phyloP scores from a whole-genome alignment of 2,329 filamentous ascomycete genomes.

The Raffaelea albimanens region DNA sequence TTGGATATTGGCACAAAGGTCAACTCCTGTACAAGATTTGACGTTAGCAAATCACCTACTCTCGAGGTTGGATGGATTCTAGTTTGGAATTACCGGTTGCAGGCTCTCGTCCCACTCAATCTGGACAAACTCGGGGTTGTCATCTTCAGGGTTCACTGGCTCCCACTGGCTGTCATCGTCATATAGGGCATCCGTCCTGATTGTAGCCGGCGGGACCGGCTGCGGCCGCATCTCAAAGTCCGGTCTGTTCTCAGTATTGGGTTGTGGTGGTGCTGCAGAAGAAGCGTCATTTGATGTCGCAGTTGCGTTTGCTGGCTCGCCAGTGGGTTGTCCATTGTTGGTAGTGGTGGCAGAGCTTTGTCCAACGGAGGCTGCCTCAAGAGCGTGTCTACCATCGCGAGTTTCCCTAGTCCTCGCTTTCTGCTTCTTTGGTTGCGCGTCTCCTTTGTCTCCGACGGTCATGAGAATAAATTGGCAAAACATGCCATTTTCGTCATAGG shows the following conservation, averaged over 20 bases:
- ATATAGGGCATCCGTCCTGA: slow-evolving; percentile 57
- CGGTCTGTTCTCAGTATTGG: slow-evolving; percentile 20
- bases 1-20: slow-evolving; percentile 30
- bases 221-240: slow-evolving; percentile 23
- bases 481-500: slow-evolving; percentile 59
- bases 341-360: slow-evolving; percentile 11
- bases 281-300: too few relatives aligned
- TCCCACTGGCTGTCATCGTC: slow-evolving; percentile 66
- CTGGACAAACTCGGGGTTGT: slow-evolving; percentile 56
- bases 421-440: slow-evolving; percentile 23
- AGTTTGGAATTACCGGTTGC: slow-evolving; percentile 39
- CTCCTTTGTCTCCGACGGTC: slow-evolving; percentile 60
- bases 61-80: slow-evolving; percentile 7
- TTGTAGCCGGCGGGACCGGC: slow-evolving; percentile 37
- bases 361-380: not conserved
- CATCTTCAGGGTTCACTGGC: slow-evolving; percentile 50
- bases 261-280: slow-evolving; percentile 17
- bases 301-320: not conserved
- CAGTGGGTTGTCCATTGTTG: slow-evolving; percentile 22
- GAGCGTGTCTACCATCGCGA: not conserved
- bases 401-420: slow-evolving; percentile 2
- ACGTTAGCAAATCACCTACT: not conserved
- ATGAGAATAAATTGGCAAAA: slow-evolving; percentile 72
- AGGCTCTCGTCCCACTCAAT: slow-evolving; percentile 67
- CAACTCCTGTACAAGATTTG: slow-evolving; percentile 6